Evolutionary conservation across 495 filamentous ascomycete species (phyloP), one percentile per base, ranked within the genome.

Genomic region (Podospora conica): DNA sequence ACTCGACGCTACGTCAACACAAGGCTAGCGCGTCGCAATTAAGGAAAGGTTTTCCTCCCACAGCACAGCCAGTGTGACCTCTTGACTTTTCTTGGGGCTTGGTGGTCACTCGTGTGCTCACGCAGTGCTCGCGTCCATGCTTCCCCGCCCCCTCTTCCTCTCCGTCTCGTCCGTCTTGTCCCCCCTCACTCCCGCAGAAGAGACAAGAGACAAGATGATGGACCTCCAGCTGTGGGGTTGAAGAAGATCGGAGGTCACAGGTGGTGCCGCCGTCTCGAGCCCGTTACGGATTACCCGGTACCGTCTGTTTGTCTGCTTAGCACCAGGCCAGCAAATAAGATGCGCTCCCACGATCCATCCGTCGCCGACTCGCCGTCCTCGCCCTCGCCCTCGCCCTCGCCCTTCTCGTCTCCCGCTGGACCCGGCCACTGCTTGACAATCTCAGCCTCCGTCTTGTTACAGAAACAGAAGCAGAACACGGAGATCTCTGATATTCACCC

Each of bases 51-150:
- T 63, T 55, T 63, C 33, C 61, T 55, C 18, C 28, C 25, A 55
- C 61, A 24, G 53, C 40, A 55, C 61, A 55, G 54, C 40, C 40
- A n/a, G 40, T 48, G 53, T 63, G 61, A 63, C 61, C 61, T 28
- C 53, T 63, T 9, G 28, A 31, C 53, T 63, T 63, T 63, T 63
- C 28, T 23, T n/a, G 40, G 40, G 25, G 25, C 2, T 2, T 2
- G 25, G 25, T 2, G 25, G 25, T 48, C 33, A 6, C 61, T 48
- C 61, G 23, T 53, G 53, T 63, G 40, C 61, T 29, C 61, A 55
- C 61, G 61, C 53, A 55, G 40, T 23, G 53, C 53, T 33, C 8
- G 25, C 61, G 58, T 55, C 48, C 15, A 48, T 48, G 18, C 15
- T 40, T 48, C 61, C 61, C 61, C 54, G 61, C 61, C 29, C 12